Evolutionary conservation across 176 grass and related monocot species (phyloP).

Genomic region (Rhipidocladum racemiflorum): DNA sequence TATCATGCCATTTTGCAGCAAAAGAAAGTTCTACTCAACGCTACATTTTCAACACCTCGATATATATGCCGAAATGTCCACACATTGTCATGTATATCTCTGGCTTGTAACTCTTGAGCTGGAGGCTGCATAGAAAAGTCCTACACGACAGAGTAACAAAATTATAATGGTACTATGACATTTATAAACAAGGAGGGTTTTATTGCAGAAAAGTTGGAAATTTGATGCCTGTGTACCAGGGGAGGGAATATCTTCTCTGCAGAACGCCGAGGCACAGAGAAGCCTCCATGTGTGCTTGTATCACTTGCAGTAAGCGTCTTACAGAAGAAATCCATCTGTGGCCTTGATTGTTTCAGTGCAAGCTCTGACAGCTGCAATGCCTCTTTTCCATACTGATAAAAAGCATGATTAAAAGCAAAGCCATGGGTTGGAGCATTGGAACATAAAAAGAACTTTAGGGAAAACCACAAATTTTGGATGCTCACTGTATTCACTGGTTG

Average conservation of each 20-base stretch:
- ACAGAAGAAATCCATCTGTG: conserved; percentile 92
- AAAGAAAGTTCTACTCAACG: background rate
- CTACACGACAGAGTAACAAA: conserved; percentile 33
- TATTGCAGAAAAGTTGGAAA: background rate
- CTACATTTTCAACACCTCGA: conserved; percentile 53
- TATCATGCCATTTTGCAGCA: background rate
- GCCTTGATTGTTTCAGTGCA: conserved; percentile 82
- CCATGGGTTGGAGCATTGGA: conserved; percentile 23
- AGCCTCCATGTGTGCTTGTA: conserved; percentile 96
- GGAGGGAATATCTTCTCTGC: conserved; percentile 96
- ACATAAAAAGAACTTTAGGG: background rate
- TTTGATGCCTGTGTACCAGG: conserved; percentile 50
- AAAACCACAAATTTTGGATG: conserved; percentile 22
- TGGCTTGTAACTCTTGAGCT: conserved; percentile 88
- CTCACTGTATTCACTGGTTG: conserved; percentile 95
- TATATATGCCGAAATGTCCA: conserved; percentile 99
- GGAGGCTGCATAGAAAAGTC: conserved; percentile 97
- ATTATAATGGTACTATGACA: background rate
- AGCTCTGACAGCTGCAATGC: conserved; percentile 87
- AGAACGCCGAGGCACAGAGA: conserved; percentile 94
- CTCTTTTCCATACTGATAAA: conserved; percentile 83
- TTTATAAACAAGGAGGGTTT: background rate
- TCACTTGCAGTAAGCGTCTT: conserved; percentile 98
- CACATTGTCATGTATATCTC: conserved; percentile 83
- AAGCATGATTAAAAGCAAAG: conserved; percentile 14